Base-by-base conservation (phyloP, 768 basidiomycete species). In the Tylopilus sp. region DNA sequence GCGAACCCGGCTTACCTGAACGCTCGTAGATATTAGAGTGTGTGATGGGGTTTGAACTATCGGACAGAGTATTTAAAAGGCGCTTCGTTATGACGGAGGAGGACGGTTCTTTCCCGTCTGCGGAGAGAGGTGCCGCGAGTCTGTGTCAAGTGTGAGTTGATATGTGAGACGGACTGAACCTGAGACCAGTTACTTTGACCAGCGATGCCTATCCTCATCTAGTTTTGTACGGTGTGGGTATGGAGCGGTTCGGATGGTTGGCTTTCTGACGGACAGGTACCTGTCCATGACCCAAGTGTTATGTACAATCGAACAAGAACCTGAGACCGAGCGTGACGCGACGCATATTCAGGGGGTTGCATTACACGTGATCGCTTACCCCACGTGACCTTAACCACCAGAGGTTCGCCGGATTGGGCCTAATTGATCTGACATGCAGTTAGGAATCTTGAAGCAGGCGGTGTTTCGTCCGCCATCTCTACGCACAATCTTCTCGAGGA, bases 31-130 rank as follows among this genome's bases (percentile, higher is more conserved):
- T 78, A 63, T 86, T 79, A 1, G 85, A 84, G 60, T 88, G 84
- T 1, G 89, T 90, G 46, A 92, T 89, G 2, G 91, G 91, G 65
- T 92, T 92, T 11, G 79, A 78, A 48, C 77, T 72, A 55, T 87
- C 78, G 16, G 75, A 66, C 41, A 93, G 74, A 0, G 84, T 88
- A 26, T 71, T 76, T 37, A 92, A 65, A 14, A 92, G 68, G 49
- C 82, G 77, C 49, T 74, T 82, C 13, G 82, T 88, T 34, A 87
- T 63, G n/a, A 71, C 69, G 28, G 74, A 59, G 0, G 71, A 63
- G 19, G 79, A 78, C 5, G 74, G 69, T 48, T 68, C 71, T 45
- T 58, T 54, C n/a, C 60, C 67, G 29, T 66, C 68, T 37, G 58
- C 66, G 31, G 61, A 50, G 19, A 73, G 49, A 33, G 72, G 68